Conservation (phyloP, 768 basidiomycete genomes). For the Podaxis mareebaensis region DNA sequence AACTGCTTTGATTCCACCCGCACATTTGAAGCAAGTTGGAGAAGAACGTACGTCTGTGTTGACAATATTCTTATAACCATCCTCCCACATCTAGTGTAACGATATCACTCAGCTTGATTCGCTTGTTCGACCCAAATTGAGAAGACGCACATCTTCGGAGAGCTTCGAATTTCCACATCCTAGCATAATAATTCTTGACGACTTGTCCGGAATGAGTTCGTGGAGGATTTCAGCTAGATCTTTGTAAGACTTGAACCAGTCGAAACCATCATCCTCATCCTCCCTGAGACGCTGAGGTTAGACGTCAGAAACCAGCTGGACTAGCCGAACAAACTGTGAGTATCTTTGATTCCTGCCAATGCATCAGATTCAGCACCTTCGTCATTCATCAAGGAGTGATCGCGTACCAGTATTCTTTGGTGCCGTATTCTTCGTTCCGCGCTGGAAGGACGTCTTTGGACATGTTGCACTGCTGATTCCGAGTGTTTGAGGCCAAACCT, state of each 20-base stretch:
- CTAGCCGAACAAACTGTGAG: conserved; percentile 45
- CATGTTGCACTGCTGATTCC: conserved; percentile 8
- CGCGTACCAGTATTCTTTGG: conserved; percentile 66
- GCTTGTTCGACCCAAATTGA: neutral
- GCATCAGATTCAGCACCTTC: neutral
- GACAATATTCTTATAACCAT: conserved; percentile 78
- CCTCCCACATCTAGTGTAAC: conserved; percentile 73
- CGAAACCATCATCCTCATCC: conserved; percentile 59
- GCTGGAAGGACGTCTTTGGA: conserved; percentile 42
- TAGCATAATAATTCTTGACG: conserved; percentile 70
- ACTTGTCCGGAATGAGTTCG: conserved; percentile 61
- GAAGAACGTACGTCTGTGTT: conserved; percentile 66
- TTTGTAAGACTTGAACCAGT: conserved; percentile 85
- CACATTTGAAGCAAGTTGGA: neutral
- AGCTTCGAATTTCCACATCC: conserved; percentile 84
- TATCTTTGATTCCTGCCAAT: conserved; percentile 67
- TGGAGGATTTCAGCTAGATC: conserved; percentile 67
- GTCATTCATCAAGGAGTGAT: neutral
- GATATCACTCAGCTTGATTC: neutral
- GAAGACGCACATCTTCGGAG: conserved; percentile 64
- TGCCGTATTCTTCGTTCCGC: conserved; percentile 71
- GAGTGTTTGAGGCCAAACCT: too few relatives aligned
- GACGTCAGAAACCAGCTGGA: neutral
- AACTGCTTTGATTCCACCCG: neutral
- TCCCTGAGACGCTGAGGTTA: conserved; percentile 42